These are phyloP conservation scores for Coemansia javaensis DNA, from an alignment of 192 early-diverging fungal species.

Conservation along the genomic window DNA sequence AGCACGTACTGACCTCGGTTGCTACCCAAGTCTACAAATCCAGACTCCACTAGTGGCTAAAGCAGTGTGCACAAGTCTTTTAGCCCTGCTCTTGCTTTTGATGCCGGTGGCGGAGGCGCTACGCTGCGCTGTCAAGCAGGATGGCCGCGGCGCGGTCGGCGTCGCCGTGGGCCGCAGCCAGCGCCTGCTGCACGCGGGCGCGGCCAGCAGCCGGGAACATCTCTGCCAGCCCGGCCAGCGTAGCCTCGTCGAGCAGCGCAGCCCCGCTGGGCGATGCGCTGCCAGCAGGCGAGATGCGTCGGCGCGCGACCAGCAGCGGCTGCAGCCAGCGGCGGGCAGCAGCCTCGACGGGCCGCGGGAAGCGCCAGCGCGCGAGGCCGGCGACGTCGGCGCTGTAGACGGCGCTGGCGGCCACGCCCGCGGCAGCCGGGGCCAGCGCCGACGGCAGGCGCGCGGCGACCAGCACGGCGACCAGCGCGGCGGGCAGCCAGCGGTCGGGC, in stretches of 20 bases:
- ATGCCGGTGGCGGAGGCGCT: too few species aligned
- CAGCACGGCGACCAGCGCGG: conserved; percentile 2
- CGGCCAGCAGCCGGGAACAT: conserved; percentile 9
- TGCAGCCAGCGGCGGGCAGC: not conserved
- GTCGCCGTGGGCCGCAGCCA: not conserved
- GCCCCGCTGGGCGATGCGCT: too few species aligned
- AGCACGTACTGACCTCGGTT: too few species aligned
- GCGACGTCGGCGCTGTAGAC: conserved; percentile 7
- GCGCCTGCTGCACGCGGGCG: conserved; percentile 5
- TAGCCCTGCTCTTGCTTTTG: too few species aligned
- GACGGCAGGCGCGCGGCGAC: not conserved
- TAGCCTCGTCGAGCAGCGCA: not conserved
- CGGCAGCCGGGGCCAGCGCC: conserved; percentile 3
- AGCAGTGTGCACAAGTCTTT: too few species aligned
- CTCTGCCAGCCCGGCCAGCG: not conserved
- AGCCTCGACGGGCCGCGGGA: conserved; percentile 1
- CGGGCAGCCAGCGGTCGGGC: conserved; percentile 11
- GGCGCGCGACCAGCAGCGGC: not conserved
- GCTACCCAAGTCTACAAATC: too few species aligned
- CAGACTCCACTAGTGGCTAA: too few species aligned
- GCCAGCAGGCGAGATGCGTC: too few species aligned
- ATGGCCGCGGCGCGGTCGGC: conserved; percentile 1
- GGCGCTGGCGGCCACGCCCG: conserved; percentile 9
- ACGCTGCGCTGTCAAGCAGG: not conserved
- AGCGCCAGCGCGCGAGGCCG: conserved; percentile 14